These are phyloP conservation scores for Verticillium tricorpus DNA, from an alignment of 2,329 filamentous ascomycete genomes.

Conservation along the genomic window DNA sequence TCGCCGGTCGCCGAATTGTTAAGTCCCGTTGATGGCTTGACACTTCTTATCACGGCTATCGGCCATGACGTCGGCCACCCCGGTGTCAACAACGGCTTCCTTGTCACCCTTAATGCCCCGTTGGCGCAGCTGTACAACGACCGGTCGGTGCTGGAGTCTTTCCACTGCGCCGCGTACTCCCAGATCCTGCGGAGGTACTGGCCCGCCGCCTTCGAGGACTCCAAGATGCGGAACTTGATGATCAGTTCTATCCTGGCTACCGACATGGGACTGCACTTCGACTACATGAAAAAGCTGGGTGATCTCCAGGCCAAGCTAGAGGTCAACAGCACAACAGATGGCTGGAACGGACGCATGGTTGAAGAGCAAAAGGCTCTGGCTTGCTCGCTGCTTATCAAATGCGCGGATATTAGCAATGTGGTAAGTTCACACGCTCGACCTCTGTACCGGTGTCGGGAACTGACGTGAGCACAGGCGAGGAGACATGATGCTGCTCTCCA, in stretches of 20 bases:
- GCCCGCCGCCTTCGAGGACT: conserved; percentile 75
- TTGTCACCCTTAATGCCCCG: conserved; percentile 86
- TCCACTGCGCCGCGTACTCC: conserved; percentile 94
- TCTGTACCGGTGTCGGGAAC: neutral
- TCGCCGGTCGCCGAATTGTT: conserved; percentile 71
- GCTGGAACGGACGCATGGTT: conserved; percentile 71
- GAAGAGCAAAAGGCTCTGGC: conserved; percentile 74
- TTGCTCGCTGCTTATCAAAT: conserved; percentile 95
- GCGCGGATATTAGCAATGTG: conserved; percentile 97
- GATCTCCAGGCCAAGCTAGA: conserved; percentile 74
- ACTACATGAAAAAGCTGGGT: conserved; percentile 89
- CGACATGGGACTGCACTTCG: conserved; percentile 95
- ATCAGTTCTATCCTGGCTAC: conserved; percentile 97
- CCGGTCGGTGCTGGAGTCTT: conserved; percentile 91
- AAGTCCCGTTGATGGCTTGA: conserved; percentile 82
- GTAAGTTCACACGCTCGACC: conserved; percentile 48
- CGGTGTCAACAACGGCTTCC: conserved; percentile 95
- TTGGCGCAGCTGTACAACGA: conserved; percentile 96
- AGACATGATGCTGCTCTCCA: conserved; percentile 75
- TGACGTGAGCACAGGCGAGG: conserved; percentile 57
- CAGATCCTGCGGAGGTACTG: conserved; percentile 92
- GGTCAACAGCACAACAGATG: conserved; percentile 60
- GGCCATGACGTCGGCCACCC: conserved; percentile 97
- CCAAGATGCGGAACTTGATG: conserved; percentile 80
- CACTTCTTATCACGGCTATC: conserved; percentile 89